Conservation (phyloP, 78 protist species). For the Bodo saltans region DNA sequence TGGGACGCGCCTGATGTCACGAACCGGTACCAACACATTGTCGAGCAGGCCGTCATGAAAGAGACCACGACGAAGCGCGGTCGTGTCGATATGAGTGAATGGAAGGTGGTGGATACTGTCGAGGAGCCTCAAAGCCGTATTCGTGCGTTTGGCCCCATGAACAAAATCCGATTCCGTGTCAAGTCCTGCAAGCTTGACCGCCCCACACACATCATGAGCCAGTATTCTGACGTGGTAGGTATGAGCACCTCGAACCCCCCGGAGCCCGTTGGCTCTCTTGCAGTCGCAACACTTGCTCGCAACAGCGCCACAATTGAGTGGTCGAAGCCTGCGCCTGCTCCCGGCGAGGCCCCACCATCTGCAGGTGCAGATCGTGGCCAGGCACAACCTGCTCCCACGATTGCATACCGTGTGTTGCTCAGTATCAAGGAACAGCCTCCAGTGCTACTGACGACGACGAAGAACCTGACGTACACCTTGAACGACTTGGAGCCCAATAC, state of each 20-base stretch:
- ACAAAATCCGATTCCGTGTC: not conserved
- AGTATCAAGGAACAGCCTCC: not conserved
- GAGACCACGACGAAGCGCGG: not conserved
- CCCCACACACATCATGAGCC: not conserved
- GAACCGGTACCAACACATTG: constrained; percentile 9
- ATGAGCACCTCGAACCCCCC: constrained; percentile 14
- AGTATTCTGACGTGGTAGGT: not conserved
- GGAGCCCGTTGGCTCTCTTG: not conserved
- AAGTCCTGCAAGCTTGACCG: constrained; percentile 19
- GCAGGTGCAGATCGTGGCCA: not conserved
- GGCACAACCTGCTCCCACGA: no score
- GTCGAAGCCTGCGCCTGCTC: not conserved
- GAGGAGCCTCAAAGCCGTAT: not conserved
- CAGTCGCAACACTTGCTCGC: not conserved
- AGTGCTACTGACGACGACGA: not conserved
- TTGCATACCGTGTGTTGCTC: not conserved
- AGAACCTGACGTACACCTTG: not conserved
- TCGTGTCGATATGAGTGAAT: not conserved
- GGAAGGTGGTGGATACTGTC: constrained; percentile 11
- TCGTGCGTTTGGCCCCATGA: constrained; percentile 2
- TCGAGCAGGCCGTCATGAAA: constrained; percentile 16
- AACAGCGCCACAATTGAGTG: constrained; percentile 18
- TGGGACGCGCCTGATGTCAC: constrained; percentile 20
- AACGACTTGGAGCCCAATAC: constrained; percentile 4
- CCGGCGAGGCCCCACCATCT: not conserved